Conservation (phyloP, 345 rosid genomes). For the Hibiscus trionum region DNA sequence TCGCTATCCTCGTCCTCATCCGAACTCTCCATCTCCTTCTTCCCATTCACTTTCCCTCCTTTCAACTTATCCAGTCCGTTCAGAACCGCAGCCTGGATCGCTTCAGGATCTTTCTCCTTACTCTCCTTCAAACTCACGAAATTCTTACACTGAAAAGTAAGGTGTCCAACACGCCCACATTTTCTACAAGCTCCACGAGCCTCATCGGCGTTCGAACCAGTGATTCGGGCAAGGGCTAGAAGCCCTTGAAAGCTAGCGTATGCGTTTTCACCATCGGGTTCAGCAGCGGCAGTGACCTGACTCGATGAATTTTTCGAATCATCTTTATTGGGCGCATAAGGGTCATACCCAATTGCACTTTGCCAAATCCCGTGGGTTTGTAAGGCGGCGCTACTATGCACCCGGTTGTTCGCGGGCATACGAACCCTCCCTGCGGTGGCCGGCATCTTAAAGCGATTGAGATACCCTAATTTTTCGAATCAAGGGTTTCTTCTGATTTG, state of each 20-base stretch:
- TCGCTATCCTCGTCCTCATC: slow-evolving; percentile 70
- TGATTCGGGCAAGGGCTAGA: slow-evolving; percentile 73
- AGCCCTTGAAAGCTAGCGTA: slow-evolving; percentile 82
- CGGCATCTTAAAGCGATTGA: slow-evolving; percentile 57
- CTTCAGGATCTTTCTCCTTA: slow-evolving; percentile 56
- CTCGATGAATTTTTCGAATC: slow-evolving; percentile 49
- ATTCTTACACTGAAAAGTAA: slow-evolving; percentile 83
- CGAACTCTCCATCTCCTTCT: slow-evolving; percentile 27
- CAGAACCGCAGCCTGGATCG: slow-evolving; percentile 54
- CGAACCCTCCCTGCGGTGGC: slow-evolving; percentile 99
- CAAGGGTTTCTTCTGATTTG: too few species aligned
- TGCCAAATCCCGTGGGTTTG: slow-evolving; percentile 99
- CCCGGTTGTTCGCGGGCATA: slow-evolving; percentile 98
- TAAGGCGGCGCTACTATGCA: slow-evolving; percentile 95
- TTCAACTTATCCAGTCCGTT: slow-evolving; percentile 69
- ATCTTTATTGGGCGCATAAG: slow-evolving; percentile 86
- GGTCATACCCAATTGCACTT: slow-evolving; percentile 92
- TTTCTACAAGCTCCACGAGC: slow-evolving; percentile 89
- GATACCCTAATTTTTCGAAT: too few species aligned
- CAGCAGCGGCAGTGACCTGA: slow-evolving; percentile 29
- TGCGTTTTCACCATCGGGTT: slow-evolving; percentile 66
- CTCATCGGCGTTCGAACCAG: slow-evolving; percentile 68
- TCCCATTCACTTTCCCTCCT: slow-evolving; percentile 43
- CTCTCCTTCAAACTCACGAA: slow-evolving; percentile 66
- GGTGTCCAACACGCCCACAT: slow-evolving; percentile 93